These are phyloP conservation scores for Salix caprea DNA, from an alignment of 345 rosid genomes.

Conservation along the genomic window DNA sequence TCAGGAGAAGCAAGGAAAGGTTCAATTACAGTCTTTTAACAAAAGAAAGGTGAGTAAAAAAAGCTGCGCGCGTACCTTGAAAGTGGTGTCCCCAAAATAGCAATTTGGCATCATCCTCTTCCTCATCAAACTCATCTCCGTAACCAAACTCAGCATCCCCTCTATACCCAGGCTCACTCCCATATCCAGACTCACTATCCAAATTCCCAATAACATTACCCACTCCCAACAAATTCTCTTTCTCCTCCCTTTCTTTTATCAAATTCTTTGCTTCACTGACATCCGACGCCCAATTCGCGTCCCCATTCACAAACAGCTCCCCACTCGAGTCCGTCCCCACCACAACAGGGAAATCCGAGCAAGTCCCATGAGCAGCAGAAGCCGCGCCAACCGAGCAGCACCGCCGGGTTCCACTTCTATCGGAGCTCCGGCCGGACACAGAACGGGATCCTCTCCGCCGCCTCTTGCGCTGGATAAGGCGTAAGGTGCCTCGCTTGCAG, in stretches of 20 bases:
- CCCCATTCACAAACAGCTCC: conserved; percentile 73
- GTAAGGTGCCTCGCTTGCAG: conserved; percentile 34
- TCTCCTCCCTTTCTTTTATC: conserved; percentile 59
- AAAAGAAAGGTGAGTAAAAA: not conserved
- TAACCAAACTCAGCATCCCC: conserved; percentile 96
- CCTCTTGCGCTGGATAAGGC: conserved; percentile 59
- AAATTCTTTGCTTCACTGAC: conserved; percentile 71
- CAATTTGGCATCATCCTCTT: conserved; percentile 75
- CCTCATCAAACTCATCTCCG: conserved; percentile 91
- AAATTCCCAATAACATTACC: conserved; percentile 43
- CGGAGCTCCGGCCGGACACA: conserved; percentile 86
- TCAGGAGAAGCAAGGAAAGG: conserved; percentile 25
- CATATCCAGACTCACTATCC: conserved; percentile 89
- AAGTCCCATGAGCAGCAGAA: conserved; percentile 68
- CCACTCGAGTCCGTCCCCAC: conserved; percentile 96
- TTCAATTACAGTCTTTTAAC: not conserved
- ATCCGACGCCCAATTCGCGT: conserved; percentile 82
- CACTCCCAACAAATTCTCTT: conserved; percentile 39
- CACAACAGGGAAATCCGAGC: conserved; percentile 85
- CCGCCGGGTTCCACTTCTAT: conserved; percentile 78
- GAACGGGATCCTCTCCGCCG: conserved; percentile 87
- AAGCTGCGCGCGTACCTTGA: conserved; percentile 58
- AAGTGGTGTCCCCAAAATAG: conserved; percentile 73
- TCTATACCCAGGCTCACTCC: conserved; percentile 95
- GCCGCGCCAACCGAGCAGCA: conserved; percentile 91